These are phyloP conservation scores for Dryas integrifolia DNA, from an alignment of 331 rosid species.

Conservation along the genomic window DNA sequence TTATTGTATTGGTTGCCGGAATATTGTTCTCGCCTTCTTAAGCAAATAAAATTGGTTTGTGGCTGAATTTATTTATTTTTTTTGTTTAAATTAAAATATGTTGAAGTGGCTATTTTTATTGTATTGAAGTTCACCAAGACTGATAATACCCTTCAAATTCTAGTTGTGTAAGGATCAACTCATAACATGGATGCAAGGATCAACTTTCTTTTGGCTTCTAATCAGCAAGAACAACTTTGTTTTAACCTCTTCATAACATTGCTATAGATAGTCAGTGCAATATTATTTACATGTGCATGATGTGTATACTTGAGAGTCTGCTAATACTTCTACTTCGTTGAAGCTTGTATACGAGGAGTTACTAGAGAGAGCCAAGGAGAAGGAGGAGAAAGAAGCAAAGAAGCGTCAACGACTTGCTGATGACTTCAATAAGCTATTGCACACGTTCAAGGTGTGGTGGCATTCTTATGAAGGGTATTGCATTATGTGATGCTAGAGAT, in stretches of 20 bases:
- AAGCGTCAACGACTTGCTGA: constrained; percentile 92
- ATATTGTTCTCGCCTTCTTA: neutral
- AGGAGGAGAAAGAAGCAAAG: constrained; percentile 98
- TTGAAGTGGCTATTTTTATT: neutral
- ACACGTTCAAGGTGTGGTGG: constrained; percentile 61
- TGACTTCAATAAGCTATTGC: constrained; percentile 70
- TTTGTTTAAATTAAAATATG: no score
- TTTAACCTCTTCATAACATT: neutral
- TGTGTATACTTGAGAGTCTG: neutral
- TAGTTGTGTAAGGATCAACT: neutral
- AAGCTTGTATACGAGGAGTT: constrained; percentile 84
- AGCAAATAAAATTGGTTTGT: neutral
- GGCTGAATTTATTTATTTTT: no score
- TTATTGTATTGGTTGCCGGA: neutral
- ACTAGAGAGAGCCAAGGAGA: constrained; percentile 82
- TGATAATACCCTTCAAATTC: neutral
- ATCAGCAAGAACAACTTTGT: neutral
- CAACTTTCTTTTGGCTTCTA: neutral
- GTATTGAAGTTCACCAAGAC: neutral
- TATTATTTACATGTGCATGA: neutral
- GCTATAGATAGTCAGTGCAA: neutral
- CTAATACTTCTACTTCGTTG: constrained; percentile 25
- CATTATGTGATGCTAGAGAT: neutral
- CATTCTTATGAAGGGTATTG: constrained; percentile 12
- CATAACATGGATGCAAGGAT: constrained; percentile 3